A percentile compares a stretch with the other conserved stretches of the same genome.
phyloP scores from a whole-genome alignment of 768 basidiomycete genomes.

The Psilocybe cyanescens region DNA sequence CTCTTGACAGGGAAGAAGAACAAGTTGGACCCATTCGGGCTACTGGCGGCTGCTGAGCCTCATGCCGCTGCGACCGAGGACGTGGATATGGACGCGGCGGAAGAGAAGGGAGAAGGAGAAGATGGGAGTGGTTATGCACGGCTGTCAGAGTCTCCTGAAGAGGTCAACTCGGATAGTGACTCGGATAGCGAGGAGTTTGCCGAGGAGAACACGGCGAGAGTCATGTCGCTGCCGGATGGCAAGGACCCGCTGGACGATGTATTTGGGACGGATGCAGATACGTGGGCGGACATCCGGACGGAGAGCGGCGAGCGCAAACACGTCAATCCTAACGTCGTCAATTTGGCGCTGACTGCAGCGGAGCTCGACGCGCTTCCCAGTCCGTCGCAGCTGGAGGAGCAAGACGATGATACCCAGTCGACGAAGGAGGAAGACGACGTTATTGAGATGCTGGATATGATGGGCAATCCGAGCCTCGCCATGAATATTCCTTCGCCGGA shows the following conservation, averaged over 20 bases:
- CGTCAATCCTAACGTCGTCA: constrained; percentile 50
- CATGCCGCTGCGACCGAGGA: constrained; percentile 2
- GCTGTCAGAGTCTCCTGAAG: constrained; percentile 40
- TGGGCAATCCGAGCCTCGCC: constrained; percentile 34
- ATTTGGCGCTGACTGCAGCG: constrained; percentile 54
- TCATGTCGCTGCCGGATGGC: constrained; percentile 34
- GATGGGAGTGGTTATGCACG: constrained; percentile 37
- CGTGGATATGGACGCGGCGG: constrained; percentile 10
- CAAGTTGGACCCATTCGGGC: constrained; percentile 34
- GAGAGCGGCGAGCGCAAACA: constrained; percentile 28
- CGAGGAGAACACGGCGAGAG: constrained; percentile 42
- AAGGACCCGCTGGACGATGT: constrained; percentile 62
- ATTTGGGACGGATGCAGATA: constrained; percentile 68
- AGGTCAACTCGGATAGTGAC: constrained; percentile 34
- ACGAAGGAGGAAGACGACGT: constrained; percentile 45
- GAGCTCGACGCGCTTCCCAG: constrained; percentile 34
- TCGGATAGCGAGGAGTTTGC: constrained; percentile 34
- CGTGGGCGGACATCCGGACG: constrained; percentile 58
- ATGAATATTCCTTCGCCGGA: constrained; percentile 47
- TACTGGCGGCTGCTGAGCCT: constrained; percentile 17
- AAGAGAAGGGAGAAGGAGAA: constrained; percentile 21
- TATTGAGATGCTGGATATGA: constrained; percentile 38
- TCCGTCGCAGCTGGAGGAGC: constrained; percentile 2
- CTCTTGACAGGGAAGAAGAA: constrained; percentile 57
- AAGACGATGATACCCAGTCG: constrained; percentile 33